phyloP scores from a whole-genome alignment of 2,329 filamentous ascomycete species.

The Pestalotiopsis sp. region DNA sequence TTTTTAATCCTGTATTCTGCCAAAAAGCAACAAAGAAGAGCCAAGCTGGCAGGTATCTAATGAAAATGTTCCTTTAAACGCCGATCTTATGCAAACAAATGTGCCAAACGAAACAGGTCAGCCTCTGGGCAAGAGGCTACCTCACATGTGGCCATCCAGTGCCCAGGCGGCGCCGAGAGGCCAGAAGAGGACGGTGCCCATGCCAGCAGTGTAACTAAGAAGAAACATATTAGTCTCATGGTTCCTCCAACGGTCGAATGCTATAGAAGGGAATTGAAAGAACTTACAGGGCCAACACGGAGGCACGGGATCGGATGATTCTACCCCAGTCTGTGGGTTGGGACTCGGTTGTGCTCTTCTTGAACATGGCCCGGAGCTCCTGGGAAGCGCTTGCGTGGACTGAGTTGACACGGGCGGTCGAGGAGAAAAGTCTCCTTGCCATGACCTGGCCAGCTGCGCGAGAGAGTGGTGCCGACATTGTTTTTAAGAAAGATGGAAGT shows the following conservation, averaged over 20 bases:
- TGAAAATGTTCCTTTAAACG: background rate
- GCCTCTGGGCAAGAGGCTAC: background rate
- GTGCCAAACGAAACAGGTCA: background rate
- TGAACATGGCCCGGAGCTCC: constrained; percentile 10
- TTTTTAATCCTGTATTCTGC: background rate
- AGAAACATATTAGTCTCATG: background rate
- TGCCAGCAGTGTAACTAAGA: constrained; percentile 3
- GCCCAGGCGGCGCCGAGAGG: background rate
- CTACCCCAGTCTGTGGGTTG: constrained; percentile 13
- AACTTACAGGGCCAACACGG: constrained; percentile 4
- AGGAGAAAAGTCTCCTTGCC: constrained; percentile 11
- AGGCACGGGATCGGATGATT: constrained; percentile 6
- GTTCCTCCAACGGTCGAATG: background rate
- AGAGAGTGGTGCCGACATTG: constrained; percentile 11
- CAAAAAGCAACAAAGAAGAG: background rate
- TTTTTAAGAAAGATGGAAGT: background rate
- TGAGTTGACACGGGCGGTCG: constrained; percentile 1
- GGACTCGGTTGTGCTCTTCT: constrained; percentile 1
- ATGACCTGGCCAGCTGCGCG: constrained; percentile 8
- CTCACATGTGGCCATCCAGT: constrained; percentile 8
- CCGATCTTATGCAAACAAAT: background rate
- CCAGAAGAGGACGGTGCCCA: constrained; percentile 10
- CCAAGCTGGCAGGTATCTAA: background rate
- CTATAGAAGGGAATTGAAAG: background rate
- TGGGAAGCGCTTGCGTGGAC: background rate